Evolutionary conservation across 495 filamentous ascomycete genomes (phyloP).

Genomic region (Aspergillus bertholletiae): DNA sequence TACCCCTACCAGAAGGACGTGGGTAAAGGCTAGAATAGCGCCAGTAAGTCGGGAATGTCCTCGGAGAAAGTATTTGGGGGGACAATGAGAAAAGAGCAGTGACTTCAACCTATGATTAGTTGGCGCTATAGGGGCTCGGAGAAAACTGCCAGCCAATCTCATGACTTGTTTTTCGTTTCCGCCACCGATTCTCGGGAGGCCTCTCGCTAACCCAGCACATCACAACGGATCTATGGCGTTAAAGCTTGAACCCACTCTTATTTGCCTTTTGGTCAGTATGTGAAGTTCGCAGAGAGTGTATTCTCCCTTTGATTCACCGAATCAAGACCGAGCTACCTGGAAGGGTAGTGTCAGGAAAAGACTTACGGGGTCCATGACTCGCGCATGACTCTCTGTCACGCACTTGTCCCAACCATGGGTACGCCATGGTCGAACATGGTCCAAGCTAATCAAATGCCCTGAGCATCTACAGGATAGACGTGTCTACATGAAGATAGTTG

Average conservation of each 20-base stretch:
- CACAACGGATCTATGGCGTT: background rate
- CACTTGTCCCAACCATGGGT: background rate
- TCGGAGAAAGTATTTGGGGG: background rate
- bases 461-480: background rate
- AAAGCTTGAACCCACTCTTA: background rate
- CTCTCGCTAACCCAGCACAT: background rate
- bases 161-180: slow-evolving; percentile 3
- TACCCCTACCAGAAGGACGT: background rate
- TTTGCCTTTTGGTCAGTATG: background rate
- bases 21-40: background rate
- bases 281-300: background rate
- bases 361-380: background rate
- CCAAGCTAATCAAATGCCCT: no score
- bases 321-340: background rate
- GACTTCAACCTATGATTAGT: background rate
- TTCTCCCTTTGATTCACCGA: background rate
- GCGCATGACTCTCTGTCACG: background rate
- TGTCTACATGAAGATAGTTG: background rate
- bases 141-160: slow-evolving; percentile 18
- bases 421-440: background rate
- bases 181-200: background rate
- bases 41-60: background rate
- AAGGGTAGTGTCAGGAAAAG: background rate
- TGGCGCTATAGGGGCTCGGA: slow-evolving; percentile 13
- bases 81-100: background rate